Conservation (phyloP, 2,329 filamentous ascomycete species). For the Fusarium continuum region DNA sequence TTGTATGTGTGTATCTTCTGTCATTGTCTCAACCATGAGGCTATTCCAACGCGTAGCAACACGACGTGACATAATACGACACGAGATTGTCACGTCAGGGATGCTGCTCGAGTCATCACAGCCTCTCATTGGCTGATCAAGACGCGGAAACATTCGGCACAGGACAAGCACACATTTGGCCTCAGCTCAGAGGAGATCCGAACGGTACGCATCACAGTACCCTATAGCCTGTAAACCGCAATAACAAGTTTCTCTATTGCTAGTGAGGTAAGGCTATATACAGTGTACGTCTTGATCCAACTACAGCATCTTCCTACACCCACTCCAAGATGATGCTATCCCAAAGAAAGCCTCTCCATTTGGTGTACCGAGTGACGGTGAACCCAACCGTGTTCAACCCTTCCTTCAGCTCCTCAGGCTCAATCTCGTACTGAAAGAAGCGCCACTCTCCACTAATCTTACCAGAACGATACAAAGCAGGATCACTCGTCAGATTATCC, state of each 20-base stretch:
- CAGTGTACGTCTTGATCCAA: background rate
- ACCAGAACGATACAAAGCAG: slow-evolving; percentile 12
- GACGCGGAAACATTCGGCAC: too few species aligned
- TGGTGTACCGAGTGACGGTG: slow-evolving; percentile 15
- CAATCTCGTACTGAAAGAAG: slow-evolving; percentile 16
- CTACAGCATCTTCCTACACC: background rate
- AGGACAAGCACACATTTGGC: too few species aligned
- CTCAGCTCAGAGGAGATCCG: too few species aligned
- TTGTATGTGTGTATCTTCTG: too few species aligned
- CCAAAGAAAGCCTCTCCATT: slow-evolving; percentile 23
- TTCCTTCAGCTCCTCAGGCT: background rate
- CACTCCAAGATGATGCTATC: slow-evolving; percentile 23
- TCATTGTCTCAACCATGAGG: too few species aligned
- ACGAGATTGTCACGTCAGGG: background rate
- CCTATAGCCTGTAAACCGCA: too few species aligned
- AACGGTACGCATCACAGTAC: too few species aligned
- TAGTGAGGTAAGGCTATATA: too few species aligned
- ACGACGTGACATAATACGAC: too few species aligned
- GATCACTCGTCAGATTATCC: slow-evolving; percentile 7
- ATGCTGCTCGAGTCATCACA: background rate
- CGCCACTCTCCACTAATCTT: slow-evolving; percentile 22
- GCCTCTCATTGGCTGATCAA: background rate
- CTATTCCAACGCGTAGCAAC: too few species aligned
- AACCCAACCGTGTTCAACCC: slow-evolving; percentile 16
- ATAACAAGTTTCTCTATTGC: too few species aligned